Percentiles rank a stretch among this genome's conserved stretches.
Evolutionary conservation across 805 yeast genomes (phyloP).

Genomic region (Torulaspora indica): DNA sequence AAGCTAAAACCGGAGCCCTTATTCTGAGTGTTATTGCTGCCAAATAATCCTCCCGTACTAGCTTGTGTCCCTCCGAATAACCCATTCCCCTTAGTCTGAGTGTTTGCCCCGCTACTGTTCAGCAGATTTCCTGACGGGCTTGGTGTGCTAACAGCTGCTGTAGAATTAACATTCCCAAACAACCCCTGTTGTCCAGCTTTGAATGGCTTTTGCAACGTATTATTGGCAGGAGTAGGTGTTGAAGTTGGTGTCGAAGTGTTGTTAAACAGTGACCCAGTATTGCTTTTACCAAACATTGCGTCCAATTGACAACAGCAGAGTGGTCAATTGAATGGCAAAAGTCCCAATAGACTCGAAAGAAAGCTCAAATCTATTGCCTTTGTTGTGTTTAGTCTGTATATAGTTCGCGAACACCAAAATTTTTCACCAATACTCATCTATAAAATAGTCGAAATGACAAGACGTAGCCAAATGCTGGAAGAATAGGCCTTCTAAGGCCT

Average conservation of each 20-base stretch:
- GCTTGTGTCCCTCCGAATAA: conserved; percentile 4
- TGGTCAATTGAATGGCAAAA: not conserved
- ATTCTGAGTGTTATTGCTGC: conserved; percentile 8
- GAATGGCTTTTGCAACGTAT: conserved; percentile 20
- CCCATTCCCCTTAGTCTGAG: conserved; percentile 6
- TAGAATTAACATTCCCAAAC: conserved; percentile 24
- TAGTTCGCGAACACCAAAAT: not conserved
- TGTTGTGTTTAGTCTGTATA: not conserved
- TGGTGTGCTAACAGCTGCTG: conserved; percentile 26
- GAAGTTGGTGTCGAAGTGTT: conserved; percentile 35
- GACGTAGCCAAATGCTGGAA: not conserved
- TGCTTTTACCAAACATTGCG: conserved; percentile 22
- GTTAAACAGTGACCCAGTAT: conserved; percentile 28
- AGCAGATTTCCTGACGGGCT: conserved; percentile 34
- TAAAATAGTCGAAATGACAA: not conserved
- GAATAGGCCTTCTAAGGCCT: no score
- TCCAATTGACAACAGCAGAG: not conserved
- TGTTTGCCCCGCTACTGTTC: conserved; percentile 13
- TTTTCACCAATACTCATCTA: not conserved
- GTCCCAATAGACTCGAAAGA: not conserved
- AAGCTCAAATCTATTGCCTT: not conserved
- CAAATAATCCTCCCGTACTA: conserved; percentile 9
- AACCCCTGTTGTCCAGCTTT: conserved; percentile 18
- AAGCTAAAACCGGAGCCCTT: conserved; percentile 7
- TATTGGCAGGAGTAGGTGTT: conserved; percentile 29